These are phyloP conservation scores for Kwoniella dendrophila DNA, from an alignment of 768 basidiomycete genomes.

Conservation along the genomic window DNA sequence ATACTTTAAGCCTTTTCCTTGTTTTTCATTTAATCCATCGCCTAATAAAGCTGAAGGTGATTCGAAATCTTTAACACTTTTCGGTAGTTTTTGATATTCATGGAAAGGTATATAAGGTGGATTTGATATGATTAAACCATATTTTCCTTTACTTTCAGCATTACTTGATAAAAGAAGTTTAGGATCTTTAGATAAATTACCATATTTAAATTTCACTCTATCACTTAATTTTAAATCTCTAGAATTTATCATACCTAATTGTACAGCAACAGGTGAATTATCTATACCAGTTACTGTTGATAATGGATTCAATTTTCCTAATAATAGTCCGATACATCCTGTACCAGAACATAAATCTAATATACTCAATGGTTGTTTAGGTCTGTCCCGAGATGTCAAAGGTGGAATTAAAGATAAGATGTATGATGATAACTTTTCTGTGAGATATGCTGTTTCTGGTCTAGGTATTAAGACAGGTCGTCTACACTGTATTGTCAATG, in stretches of 20 bases:
- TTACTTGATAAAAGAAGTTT: neutral
- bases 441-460: slow-evolving; percentile 69
- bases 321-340: slow-evolving; percentile 85
- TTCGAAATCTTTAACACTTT: slow-evolving; percentile 76
- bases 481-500: slow-evolving; percentile 70
- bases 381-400: slow-evolving; percentile 49
- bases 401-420: slow-evolving; percentile 54
- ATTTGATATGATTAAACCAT: slow-evolving; percentile 41
- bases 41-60: slow-evolving; percentile 80
- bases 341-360: slow-evolving; percentile 93
- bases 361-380: slow-evolving; percentile 58
- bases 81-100: slow-evolving; percentile 67
- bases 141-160: slow-evolving; percentile 1
- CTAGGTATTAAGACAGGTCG: slow-evolving; percentile 89
- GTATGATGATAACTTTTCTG: slow-evolving; percentile 66
- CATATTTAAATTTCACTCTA: slow-evolving; percentile 13
- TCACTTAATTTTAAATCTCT: slow-evolving; percentile 1
- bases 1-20: slow-evolving; percentile 64
- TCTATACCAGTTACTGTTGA: slow-evolving; percentile 33
- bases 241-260: slow-evolving; percentile 14
- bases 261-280: slow-evolving; percentile 32
- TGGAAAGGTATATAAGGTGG: slow-evolving; percentile 69
- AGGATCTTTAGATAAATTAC: slow-evolving; percentile 18
- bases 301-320: slow-evolving; percentile 60
- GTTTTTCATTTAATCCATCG: slow-evolving; percentile 59